phyloP scores from a whole-genome alignment of 177 flowering plant species.

The Viscum album region DNA sequence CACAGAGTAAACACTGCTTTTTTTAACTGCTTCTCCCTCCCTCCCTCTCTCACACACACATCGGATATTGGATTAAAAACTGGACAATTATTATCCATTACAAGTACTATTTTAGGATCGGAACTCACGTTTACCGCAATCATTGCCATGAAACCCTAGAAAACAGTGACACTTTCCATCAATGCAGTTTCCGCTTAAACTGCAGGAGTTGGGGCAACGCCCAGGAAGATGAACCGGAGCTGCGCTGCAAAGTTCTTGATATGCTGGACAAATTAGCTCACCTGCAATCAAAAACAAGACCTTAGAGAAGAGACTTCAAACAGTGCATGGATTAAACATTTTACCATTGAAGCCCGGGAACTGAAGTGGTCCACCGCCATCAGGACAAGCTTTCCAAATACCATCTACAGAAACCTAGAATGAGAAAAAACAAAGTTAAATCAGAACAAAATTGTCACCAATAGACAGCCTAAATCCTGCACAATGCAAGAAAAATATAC shows the following conservation, averaged over 20 bases:
- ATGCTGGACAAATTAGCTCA: constrained; percentile 80
- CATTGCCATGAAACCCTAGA: constrained; percentile 74
- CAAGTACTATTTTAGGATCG: too few relatives aligned
- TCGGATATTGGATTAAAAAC: too few relatives aligned
- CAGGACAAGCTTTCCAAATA: constrained; percentile 81
- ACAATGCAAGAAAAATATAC: too few relatives aligned
- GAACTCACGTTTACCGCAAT: constrained; percentile 76
- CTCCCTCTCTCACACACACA: too few relatives aligned
- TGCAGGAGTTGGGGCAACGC: constrained; percentile 73
- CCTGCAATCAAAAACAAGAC: constrained; percentile 32
- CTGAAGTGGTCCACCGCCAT: constrained; percentile 74
- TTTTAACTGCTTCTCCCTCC: too few relatives aligned
- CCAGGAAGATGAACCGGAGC: constrained; percentile 30
- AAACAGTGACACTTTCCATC: constrained; percentile 79
- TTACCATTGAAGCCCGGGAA: constrained; percentile 91
- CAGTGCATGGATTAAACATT: neutral
- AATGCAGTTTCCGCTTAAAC: constrained; percentile 80
- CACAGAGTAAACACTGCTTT: neutral
- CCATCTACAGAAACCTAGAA: constrained; percentile 94
- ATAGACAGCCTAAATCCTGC: neutral
- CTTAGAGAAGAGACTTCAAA: neutral
- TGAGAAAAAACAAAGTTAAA: neutral
- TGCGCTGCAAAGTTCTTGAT: constrained; percentile 72
- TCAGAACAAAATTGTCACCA: neutral
- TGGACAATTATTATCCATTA: too few relatives aligned